These are phyloP conservation scores for Trichocomaceae sp. DNA, from an alignment of 2,329 filamentous ascomycete genomes.

Conservation along the genomic window DNA sequence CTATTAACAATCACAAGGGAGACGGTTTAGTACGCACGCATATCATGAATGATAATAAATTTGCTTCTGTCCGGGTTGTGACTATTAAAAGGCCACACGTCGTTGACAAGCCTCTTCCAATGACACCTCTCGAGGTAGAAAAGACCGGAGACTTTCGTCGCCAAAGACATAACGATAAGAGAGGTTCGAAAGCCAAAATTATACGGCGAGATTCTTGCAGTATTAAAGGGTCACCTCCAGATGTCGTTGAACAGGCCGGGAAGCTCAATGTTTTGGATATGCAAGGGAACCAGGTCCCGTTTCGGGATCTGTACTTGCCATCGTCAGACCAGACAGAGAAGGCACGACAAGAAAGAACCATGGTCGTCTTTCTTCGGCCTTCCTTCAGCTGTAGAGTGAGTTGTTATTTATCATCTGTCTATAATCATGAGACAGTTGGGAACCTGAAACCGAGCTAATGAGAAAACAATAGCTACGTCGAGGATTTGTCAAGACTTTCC, in stretches of 20 bases:
- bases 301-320: conserved; percentile 53
- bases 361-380: conserved; percentile 69
- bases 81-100: conserved; percentile 2
- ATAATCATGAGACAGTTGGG: too few species aligned
- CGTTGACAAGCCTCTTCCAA: conserved; percentile 10
- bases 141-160: neutral
- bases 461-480: conserved; percentile 56
- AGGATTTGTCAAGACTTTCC: conserved; percentile 1
- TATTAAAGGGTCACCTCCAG: conserved; percentile 5
- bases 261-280: conserved; percentile 49
- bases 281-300: conserved; percentile 53
- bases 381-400: conserved; percentile 69
- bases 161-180: neutral
- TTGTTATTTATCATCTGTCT: conserved; percentile 16
- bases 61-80: conserved; percentile 5
- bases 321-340: conserved; percentile 28
- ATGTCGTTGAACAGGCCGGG: conserved; percentile 13
- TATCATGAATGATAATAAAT: neutral
- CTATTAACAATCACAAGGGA: conserved; percentile 3
- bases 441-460: conserved; percentile 60
- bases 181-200: neutral
- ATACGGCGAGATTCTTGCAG: neutral
- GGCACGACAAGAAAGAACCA: conserved; percentile 40
- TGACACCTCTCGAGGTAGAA: conserved; percentile 4
- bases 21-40: neutral